Evolutionary conservation across 106 monocot species (phyloP).

Genomic region (Dendrobium chrysotoxum): DNA sequence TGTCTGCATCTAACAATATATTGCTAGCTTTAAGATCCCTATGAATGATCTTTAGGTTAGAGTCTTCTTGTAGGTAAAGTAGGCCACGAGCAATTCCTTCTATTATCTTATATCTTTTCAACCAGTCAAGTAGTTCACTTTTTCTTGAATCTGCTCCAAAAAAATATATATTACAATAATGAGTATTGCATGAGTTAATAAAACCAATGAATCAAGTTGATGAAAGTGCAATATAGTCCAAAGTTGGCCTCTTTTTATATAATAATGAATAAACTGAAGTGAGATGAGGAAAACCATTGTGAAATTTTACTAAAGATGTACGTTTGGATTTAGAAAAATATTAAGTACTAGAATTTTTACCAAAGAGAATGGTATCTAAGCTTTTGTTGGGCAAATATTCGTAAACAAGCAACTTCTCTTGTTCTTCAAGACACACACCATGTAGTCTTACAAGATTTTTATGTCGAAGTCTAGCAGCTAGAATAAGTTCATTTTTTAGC

Average conservation of each 20-base stretch:
- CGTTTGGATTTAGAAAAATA: neutral
- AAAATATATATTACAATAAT: neutral
- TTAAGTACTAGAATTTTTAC: constrained; percentile 1
- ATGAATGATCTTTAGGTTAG: constrained; percentile 10
- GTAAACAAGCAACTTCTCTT: constrained; percentile 24
- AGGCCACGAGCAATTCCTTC: constrained; percentile 17
- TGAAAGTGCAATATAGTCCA: no score
- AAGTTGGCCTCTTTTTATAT: no score
- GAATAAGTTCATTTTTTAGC: constrained; percentile 18
- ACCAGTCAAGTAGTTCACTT: neutral
- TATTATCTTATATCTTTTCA: constrained; percentile 3
- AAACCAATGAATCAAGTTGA: no score
- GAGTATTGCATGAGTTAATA: no score
- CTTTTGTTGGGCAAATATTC: constrained; percentile 32
- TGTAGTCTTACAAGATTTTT: constrained; percentile 24
- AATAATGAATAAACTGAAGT: neutral
- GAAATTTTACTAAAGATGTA: neutral
- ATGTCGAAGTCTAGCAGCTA: constrained; percentile 32
- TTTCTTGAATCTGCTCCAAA: no score
- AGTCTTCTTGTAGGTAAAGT: constrained; percentile 19
- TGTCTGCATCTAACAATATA: constrained; percentile 6
- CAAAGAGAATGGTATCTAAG: constrained; percentile 23
- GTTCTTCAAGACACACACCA: constrained; percentile 22
- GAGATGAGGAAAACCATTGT: neutral
- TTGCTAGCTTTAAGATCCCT: constrained; percentile 16